These are phyloP conservation scores for Coniophora puteana DNA, from an alignment of 1,284 basidiomycete genomes.

Conservation along the genomic window DNA sequence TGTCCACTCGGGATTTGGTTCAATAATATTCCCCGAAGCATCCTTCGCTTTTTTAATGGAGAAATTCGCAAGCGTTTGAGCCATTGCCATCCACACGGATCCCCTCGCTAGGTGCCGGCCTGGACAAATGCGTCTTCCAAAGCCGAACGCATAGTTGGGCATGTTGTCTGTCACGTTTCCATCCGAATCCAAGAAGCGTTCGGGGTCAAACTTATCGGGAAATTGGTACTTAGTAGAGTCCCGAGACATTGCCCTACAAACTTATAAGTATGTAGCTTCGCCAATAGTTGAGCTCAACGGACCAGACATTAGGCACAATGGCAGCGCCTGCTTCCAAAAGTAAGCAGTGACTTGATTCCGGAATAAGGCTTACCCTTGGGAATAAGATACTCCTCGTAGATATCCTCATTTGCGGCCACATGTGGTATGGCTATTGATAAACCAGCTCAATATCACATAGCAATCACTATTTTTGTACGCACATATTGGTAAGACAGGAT, in stretches of 20 bases:
- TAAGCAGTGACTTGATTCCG: background rate
- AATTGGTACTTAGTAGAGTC: background rate
- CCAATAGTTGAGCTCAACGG: background rate
- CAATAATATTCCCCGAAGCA: slow-evolving; percentile 21
- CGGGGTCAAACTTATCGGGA: background rate
- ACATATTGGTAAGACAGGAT: slow-evolving; percentile 8
- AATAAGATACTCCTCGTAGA: background rate
- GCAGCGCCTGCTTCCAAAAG: no score
- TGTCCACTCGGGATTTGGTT: no score
- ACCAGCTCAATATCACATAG: background rate
- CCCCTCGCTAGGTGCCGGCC: slow-evolving; percentile 7
- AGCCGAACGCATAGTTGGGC: background rate
- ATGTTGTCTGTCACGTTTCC: background rate
- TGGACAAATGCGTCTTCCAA: slow-evolving; percentile 4
- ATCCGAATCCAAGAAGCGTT: background rate
- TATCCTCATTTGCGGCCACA: background rate
- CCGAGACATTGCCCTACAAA: background rate
- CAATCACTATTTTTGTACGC: background rate
- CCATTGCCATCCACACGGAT: slow-evolving; percentile 1
- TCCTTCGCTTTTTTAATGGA: background rate
- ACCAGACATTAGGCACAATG: background rate
- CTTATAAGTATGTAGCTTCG: background rate
- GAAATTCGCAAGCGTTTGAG: slow-evolving; percentile 3
- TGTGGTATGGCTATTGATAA: background rate
- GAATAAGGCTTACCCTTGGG: background rate